These are phyloP conservation scores for Emericellopsis cladophorae DNA, from an alignment of 2,329 filamentous ascomycete species.

Conservation along the genomic window DNA sequence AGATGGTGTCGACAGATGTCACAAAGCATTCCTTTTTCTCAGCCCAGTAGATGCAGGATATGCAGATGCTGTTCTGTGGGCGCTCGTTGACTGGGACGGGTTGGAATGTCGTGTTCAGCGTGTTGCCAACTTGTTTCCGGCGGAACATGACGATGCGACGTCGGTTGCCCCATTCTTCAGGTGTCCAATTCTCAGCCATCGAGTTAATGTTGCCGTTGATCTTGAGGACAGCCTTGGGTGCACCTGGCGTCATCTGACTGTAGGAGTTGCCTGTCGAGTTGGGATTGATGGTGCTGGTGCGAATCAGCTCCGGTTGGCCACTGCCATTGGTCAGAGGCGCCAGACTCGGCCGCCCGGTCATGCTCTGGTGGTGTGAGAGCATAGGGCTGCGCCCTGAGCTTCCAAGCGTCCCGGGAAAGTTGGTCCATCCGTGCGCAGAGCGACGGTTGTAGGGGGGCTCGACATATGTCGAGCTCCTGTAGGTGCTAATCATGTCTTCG, in stretches of 20 bases:
- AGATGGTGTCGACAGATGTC: conserved; percentile 94
- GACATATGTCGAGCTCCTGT: conserved; percentile 37
- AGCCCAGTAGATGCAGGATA: conserved; percentile 96
- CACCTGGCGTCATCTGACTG: conserved; percentile 71
- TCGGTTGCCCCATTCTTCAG: conserved; percentile 67
- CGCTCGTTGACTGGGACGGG: conserved; percentile 69
- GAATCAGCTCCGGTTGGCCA: conserved; percentile 34
- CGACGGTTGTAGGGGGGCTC: conserved; percentile 33
- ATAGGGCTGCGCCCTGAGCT: conserved; percentile 24
- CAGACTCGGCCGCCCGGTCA: conserved; percentile 30
- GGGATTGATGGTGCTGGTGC: conserved; percentile 40
- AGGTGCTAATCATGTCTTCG: conserved; percentile 42
- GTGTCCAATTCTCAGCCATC: conserved; percentile 76
- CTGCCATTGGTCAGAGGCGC: conserved; percentile 26
- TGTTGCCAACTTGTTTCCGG: conserved; percentile 69
- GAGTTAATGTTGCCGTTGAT: conserved; percentile 73
- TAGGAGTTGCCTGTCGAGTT: conserved; percentile 35
- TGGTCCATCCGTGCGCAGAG: conserved; percentile 23
- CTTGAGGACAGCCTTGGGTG: conserved; percentile 73
- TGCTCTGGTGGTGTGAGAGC: conserved; percentile 24
- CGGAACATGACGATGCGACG: conserved; percentile 82
- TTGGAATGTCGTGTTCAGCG: conserved; percentile 69
- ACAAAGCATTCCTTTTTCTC: conserved; percentile 86
- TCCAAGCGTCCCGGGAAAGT: conserved; percentile 26
- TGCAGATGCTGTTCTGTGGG: conserved; percentile 74